Evolutionary conservation across 495 filamentous ascomycete genomes (phyloP).

Genomic region (Aspergillus sclerotiicarbonarius): DNA sequence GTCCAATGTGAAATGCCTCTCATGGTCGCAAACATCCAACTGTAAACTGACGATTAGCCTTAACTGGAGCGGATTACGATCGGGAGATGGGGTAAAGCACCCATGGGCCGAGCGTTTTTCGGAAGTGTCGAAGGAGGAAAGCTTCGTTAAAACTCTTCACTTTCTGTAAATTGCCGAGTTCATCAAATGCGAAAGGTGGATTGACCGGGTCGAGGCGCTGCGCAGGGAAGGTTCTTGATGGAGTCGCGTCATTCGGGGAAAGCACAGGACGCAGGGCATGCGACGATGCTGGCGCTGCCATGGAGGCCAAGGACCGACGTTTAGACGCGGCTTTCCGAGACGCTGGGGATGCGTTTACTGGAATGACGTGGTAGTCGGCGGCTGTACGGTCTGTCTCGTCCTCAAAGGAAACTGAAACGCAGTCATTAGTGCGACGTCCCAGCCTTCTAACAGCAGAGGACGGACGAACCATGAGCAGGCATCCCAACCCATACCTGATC

Average conservation of each 20-base stretch:
- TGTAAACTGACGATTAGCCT: constrained; percentile 11
- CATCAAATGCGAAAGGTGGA: constrained; percentile 18
- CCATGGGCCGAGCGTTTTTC: constrained; percentile 38
- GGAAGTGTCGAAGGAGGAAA: constrained; percentile 42
- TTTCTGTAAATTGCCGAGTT: constrained; percentile 25
- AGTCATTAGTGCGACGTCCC: not conserved
- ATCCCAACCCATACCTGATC: constrained; percentile 39
- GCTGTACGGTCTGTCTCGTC: constrained; percentile 45
- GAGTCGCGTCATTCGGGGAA: constrained; percentile 14
- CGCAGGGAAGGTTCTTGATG: constrained; percentile 11
- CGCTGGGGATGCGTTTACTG: constrained; percentile 19
- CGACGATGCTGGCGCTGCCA: constrained; percentile 25
- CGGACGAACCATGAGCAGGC: constrained; percentile 31
- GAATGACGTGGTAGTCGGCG: constrained; percentile 39
- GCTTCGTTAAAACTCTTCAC: constrained; percentile 38
- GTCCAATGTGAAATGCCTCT: constrained; percentile 34
- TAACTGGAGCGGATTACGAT: not conserved
- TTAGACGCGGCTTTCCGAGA: constrained; percentile 27
- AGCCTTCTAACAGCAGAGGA: not conserved
- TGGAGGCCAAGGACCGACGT: constrained; percentile 27
- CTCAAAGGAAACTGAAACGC: constrained; percentile 35
- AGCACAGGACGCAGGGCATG: constrained; percentile 14
- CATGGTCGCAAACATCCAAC: constrained; percentile 41
- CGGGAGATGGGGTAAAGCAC: constrained; percentile 17
- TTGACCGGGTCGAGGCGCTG: constrained; percentile 22